Percentiles rank a stretch among this genome's conserved stretches.
These are phyloP conservation scores for Westerdykella ornata DNA, from an alignment of 2,329 filamentous ascomycete species.

Conservation along the genomic window DNA sequence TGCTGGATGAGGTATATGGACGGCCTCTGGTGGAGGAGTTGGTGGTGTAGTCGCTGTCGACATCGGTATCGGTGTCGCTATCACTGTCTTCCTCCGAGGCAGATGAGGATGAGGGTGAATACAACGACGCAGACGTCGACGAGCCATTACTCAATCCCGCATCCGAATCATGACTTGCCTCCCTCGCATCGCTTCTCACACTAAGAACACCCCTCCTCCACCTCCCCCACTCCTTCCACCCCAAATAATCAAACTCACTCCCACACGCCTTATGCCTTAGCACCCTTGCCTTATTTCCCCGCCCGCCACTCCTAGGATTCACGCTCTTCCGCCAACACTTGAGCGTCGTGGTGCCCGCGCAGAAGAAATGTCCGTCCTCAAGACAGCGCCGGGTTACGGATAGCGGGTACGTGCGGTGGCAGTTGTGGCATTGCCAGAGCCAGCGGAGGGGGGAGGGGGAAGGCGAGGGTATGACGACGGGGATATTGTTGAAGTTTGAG, in stretches of 20 bases:
- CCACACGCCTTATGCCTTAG: conserved; percentile 40
- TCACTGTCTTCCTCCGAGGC: not conserved
- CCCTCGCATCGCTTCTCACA: conserved; percentile 11
- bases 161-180: not conserved
- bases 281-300: conserved; percentile 3
- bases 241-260: conserved; percentile 48
- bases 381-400: conserved; percentile 48
- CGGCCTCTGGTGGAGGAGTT: not conserved
- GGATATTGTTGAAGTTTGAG: too few relatives aligned
- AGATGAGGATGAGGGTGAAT: not conserved
- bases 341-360: conserved; percentile 41
- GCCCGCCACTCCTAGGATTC: not conserved
- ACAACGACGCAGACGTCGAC: conserved; percentile 1
- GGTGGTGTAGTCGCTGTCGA: not conserved
- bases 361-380: conserved; percentile 50
- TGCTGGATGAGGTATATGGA: too few relatives aligned
- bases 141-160: conserved; percentile 1
- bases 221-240: conserved; percentile 44
- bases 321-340: conserved; percentile 25
- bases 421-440: conserved; percentile 51
- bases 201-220: conserved; percentile 35
- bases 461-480: too few relatives aligned
- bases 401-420: conserved; percentile 43
- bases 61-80: not conserved
- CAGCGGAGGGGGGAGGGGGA: conserved; percentile 38